Evolutionary conservation across 2,329 filamentous ascomycete species (phyloP).

Genomic region (Bertia moriformis): DNA sequence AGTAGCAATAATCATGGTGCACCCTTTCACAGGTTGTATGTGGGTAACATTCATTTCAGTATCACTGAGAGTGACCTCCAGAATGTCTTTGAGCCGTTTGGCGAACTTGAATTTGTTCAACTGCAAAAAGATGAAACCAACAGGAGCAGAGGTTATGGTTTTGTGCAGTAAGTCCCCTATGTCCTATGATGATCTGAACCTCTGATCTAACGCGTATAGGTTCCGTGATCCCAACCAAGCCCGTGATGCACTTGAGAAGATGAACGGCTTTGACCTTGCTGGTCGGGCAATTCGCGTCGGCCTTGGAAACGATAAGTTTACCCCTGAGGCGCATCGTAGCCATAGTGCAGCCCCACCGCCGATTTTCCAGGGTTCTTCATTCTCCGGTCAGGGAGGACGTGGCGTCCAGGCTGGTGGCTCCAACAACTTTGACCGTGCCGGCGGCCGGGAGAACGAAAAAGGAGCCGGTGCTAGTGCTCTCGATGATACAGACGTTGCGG

Average conservation of each 20-base stretch:
- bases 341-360: constrained; percentile 57
- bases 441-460: constrained; percentile 79
- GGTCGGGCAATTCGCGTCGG: constrained; percentile 95
- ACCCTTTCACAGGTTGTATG: constrained; percentile 94
- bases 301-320: constrained; percentile 99
- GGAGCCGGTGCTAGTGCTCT: constrained; percentile 81
- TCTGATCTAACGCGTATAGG: constrained; percentile 26
- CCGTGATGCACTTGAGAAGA: constrained; percentile 89
- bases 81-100: constrained; percentile 94
- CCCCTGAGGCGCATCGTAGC: constrained; percentile 80
- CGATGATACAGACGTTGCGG: constrained; percentile 92
- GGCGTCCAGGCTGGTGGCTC: constrained; percentile 64
- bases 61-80: constrained; percentile 92
- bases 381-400: constrained; percentile 79
- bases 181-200: neutral
- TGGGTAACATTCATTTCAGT: constrained; percentile 98
- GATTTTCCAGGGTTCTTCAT: constrained; percentile 76
- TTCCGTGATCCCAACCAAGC: constrained; percentile 83
- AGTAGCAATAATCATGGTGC: constrained; percentile 60
- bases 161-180: constrained; percentile 70
- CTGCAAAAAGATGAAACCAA: constrained; percentile 89
- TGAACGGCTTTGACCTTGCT: constrained; percentile 98
- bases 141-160: constrained; percentile 87
- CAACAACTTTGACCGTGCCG: constrained; percentile 64
- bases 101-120: constrained; percentile 92